Base-by-base conservation (phyloP, 2,329 filamentous ascomycete species). In the Penicillium sp. region DNA sequence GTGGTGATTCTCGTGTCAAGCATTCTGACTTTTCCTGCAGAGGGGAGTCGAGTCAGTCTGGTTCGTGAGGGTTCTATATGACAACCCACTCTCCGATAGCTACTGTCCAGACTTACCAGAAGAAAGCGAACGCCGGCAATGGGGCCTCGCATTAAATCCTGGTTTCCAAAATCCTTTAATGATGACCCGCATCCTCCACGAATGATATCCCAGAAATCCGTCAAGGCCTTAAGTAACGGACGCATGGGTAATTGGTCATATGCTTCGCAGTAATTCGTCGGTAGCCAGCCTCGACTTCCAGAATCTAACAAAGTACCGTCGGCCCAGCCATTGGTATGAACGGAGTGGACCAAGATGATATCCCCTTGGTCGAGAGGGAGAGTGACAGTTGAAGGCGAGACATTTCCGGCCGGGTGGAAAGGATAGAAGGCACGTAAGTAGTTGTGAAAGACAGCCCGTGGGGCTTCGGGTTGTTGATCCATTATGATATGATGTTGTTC, bases 281-380 rank as follows among this genome's bases (percentile, higher is more conserved):
- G 94, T 56, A 99, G 79, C 94, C 94, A 99, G 59, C 94, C 94
- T 63, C 94, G 84, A 47, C 89, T 89, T 23, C 93, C 93, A 2
- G 92, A 91, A 21, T 88, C 83, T 57, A 99, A 77, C 36, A 97
- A 80, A 1, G 94, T 99, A 48, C 94, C 94, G 72, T 99, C 94
- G 28, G 94, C 94, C 94, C 94, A 99, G 64, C 94, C 94, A 77
- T 97, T 99, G 56, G 91, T 94, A 74, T 99, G 94, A 62, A 97
- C 90, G 3, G 94, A 97, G 74, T 99, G 94, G 19, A 99, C 89
- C 54, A 99, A 77, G 50, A 99, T 88, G 45, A 99, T 85, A 68
- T 99, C 94, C 55, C 94, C 94, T 69, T 94, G 88, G 63, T 90
- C 90, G 52, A 99, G 82, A 19, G 92, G 89, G 10, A 97, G 80